phyloP scores from a whole-genome alignment of 208 protist genomes.

The Trypanosoma congolense region DNA sequence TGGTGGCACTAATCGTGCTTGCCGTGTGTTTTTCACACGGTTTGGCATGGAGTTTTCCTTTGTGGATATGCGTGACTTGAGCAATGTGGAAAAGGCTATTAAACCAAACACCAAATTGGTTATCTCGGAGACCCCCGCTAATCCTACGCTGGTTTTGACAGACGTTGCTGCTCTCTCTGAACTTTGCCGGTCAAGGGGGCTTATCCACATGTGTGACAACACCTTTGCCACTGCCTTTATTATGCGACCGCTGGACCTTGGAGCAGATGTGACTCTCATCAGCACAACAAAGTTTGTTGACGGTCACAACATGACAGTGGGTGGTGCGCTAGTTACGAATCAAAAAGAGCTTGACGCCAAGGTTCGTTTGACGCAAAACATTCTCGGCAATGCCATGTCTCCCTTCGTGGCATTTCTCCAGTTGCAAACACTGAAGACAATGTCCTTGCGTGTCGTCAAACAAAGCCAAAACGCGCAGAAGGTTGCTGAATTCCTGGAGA shows the following conservation, averaged over 20 bases:
- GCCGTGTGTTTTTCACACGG: constrained; percentile 81
- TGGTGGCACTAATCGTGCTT: constrained; percentile 92
- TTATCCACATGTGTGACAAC: constrained; percentile 94
- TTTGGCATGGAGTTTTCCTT: constrained; percentile 92
- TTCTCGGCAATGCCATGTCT: constrained; percentile 89
- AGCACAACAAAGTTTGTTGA: constrained; percentile 97
- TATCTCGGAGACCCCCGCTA: constrained; percentile 95
- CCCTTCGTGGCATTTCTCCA: constrained; percentile 93
- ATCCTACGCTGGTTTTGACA: constrained; percentile 91
- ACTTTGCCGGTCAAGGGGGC: constrained; percentile 64
- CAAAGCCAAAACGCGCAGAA: constrained; percentile 90
- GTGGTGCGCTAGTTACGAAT: constrained; percentile 80
- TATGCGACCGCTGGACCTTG: constrained; percentile 91
- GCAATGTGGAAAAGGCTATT: constrained; percentile 78
- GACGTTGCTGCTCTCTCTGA: constrained; percentile 88
- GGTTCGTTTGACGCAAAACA: constrained; percentile 92
- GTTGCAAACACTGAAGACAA: constrained; percentile 94
- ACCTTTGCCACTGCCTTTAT: constrained; percentile 96
- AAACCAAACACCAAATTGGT: constrained; percentile 92
- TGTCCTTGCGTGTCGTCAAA: constrained; percentile 90
- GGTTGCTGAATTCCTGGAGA: constrained; percentile 85
- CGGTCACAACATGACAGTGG: constrained; percentile 95
- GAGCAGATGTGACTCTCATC: constrained; percentile 95
- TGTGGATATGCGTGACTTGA: constrained; percentile 90
- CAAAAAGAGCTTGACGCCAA: constrained; percentile 77